Percentiles rank a stretch among this genome's conserved stretches.
These are phyloP conservation scores for Fusarium nisikadoi DNA, from an alignment of 2,329 filamentous ascomycete species.

Conservation along the genomic window DNA sequence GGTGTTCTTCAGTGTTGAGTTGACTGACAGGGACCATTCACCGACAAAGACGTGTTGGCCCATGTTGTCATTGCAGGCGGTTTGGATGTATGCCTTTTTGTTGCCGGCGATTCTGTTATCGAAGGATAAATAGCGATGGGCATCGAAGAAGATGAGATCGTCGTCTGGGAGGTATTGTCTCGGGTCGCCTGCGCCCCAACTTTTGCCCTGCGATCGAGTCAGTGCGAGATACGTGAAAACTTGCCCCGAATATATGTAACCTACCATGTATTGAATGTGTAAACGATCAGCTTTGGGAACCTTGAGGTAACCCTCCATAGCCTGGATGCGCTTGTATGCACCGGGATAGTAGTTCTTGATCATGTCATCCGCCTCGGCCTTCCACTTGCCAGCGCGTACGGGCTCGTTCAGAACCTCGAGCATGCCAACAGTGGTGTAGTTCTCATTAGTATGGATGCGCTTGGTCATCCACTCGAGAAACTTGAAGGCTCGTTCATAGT, in stretches of 20 bases:
- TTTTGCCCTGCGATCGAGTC: neutral
- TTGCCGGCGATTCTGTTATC: constrained; percentile 55
- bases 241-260: neutral
- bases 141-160: constrained; percentile 63
- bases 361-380: constrained; percentile 36
- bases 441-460: constrained; percentile 59
- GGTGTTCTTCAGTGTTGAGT: constrained; percentile 58
- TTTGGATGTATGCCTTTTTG: constrained; percentile 60
- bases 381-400: constrained; percentile 40
- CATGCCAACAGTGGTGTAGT: constrained; percentile 67
- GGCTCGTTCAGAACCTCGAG: constrained; percentile 70
- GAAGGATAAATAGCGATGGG: constrained; percentile 70
- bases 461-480: constrained; percentile 67
- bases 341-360: constrained; percentile 42
- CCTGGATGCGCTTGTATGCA: constrained; percentile 55
- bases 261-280: constrained; percentile 62
- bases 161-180: constrained; percentile 55
- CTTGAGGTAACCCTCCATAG: constrained; percentile 57
- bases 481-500: constrained; percentile 64
- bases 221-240: fast-evolving
- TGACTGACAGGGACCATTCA: constrained; percentile 67
- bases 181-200: constrained; percentile 67
- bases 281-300: constrained; percentile 56
- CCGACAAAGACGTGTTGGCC: constrained; percentile 62
- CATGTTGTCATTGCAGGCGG: constrained; percentile 60